Percentiles rank a stretch among this genome's conserved stretches.
These are phyloP conservation scores for Sporothrix luriei DNA, from an alignment of 2,329 filamentous ascomycete species.

Conservation along the genomic window DNA sequence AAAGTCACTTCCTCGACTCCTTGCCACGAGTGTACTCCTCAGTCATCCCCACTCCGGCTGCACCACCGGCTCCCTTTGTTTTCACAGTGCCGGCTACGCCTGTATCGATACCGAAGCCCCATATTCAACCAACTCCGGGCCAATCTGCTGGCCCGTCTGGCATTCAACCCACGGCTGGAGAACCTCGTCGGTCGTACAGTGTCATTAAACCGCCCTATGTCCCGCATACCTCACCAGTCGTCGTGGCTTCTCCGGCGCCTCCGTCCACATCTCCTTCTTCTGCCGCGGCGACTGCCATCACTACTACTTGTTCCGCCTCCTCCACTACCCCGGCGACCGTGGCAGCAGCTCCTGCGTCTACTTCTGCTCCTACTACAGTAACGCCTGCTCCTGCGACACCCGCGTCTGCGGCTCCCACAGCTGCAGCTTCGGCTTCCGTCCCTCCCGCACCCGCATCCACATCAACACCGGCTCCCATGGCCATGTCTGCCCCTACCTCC, in stretches of 20 bases:
- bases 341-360: background rate
- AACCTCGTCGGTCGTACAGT: constrained; percentile 37
- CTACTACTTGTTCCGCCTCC: background rate
- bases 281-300: background rate
- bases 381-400: constrained; percentile 2
- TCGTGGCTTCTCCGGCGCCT: constrained; percentile 9
- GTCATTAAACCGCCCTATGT: constrained; percentile 39
- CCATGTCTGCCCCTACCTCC: constrained; percentile 26
- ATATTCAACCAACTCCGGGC: background rate
- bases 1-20: constrained; percentile 73
- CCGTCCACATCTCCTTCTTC: constrained; percentile 25
- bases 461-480: background rate
- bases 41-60: constrained; percentile 27
- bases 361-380: background rate
- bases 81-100: constrained; percentile 37
- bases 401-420: background rate
- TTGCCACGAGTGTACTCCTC: constrained; percentile 38
- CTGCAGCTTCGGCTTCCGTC: background rate
- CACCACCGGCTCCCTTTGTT: constrained; percentile 18
- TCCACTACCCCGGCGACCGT: background rate
- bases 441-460: background rate
- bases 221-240: constrained; percentile 36
- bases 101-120: background rate
- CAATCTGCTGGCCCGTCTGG: constrained; percentile 28
- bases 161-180: constrained; percentile 26